Conservation (phyloP, 345 rosid species). For the Aethionema arabicum region DNA sequence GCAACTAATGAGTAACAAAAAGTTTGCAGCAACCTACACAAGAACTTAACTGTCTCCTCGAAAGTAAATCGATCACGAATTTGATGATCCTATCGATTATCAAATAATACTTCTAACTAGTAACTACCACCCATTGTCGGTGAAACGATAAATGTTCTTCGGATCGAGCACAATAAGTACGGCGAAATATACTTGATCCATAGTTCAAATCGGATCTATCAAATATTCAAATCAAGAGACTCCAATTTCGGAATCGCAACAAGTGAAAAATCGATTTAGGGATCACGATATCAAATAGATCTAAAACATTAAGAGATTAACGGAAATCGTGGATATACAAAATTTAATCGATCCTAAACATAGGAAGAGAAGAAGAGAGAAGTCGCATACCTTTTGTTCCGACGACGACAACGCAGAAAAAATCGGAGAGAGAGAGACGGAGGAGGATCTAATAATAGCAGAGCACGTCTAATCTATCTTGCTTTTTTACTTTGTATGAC, state of each 20-base stretch:
- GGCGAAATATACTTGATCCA: neutral
- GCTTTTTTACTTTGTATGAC: slow-evolving; percentile 4
- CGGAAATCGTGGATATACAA: neutral
- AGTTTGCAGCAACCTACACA: neutral
- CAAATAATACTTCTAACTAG: neutral
- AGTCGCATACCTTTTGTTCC: slow-evolving; percentile 18
- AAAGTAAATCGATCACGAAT: neutral
- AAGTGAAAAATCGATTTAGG: neutral
- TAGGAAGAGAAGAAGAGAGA: neutral
- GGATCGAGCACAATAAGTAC: slow-evolving; percentile 3
- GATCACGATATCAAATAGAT: slow-evolving; percentile 10
- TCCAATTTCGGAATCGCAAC: neutral
- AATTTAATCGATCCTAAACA: neutral
- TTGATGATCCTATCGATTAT: slow-evolving; percentile 3
- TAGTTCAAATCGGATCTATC: slow-evolving; percentile 16
- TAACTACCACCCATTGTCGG: neutral
- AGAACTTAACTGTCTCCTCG: neutral
- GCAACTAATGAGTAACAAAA: neutral
- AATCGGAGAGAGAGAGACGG: neutral
- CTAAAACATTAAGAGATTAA: neutral
- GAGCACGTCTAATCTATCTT: slow-evolving; percentile 14
- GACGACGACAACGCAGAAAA: neutral
- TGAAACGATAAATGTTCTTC: neutral
- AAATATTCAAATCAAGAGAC: slow-evolving; percentile 17
- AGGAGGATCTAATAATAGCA: slow-evolving; percentile 10